Conservation (phyloP, 2,329 filamentous ascomycete species). For the Neofusicoccum kwambonambiense region DNA sequence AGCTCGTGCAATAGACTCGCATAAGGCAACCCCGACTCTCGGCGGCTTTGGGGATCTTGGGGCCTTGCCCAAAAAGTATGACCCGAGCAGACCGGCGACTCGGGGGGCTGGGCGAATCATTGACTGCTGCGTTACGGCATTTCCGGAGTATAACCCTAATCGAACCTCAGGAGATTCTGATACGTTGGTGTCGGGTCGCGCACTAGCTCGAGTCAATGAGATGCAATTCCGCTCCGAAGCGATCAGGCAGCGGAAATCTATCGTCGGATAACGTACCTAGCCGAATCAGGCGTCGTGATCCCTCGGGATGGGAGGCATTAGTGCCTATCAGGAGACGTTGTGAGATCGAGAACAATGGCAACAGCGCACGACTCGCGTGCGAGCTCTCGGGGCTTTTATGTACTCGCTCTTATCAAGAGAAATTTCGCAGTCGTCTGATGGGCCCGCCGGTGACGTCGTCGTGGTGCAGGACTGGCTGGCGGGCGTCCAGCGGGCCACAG, state of each 20-base stretch:
- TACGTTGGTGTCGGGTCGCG: neutral
- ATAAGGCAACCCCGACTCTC: conserved; percentile 6
- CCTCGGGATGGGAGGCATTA: neutral
- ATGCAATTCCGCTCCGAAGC: neutral
- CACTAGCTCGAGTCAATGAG: conserved; percentile 1
- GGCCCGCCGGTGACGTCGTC: conserved; percentile 2
- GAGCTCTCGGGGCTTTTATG: neutral
- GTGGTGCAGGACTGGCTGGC: neutral
- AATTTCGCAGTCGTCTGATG: neutral
- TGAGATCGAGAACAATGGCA: neutral
- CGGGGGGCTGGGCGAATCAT: neutral
- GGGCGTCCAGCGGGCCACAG: neutral
- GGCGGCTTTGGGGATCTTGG: neutral
- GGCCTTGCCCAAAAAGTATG: conserved; percentile 1
- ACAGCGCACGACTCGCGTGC: neutral
- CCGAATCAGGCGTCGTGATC: neutral
- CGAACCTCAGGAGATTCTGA: conserved; percentile 3
- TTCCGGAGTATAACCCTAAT: conserved; percentile 18
- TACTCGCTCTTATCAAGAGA: neutral
- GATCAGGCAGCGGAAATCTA: conserved; percentile 3
- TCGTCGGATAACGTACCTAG: conserved; percentile 1
- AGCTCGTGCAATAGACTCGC: neutral
- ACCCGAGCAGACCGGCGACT: neutral
- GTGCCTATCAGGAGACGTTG: conserved; percentile 3
- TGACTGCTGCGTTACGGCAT: neutral